Conservation (phyloP, 2,329 filamentous ascomycete genomes). For the Emericellopsis atlantica region DNA sequence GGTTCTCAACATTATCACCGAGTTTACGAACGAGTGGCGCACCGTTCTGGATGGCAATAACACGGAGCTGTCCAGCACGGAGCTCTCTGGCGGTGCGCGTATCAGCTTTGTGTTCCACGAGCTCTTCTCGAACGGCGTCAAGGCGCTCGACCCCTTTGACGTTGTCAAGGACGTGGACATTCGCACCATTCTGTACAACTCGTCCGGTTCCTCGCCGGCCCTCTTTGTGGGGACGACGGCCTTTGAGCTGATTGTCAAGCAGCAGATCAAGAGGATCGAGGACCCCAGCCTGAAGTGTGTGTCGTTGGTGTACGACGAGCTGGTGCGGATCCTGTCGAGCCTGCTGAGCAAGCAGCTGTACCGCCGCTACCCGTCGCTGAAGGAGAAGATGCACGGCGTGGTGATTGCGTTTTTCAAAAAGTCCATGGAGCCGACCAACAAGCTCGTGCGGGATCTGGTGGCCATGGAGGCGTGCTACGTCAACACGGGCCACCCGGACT, state of each 20-base stretch:
- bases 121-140: conserved; percentile 92
- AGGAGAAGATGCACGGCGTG: conserved; percentile 91
- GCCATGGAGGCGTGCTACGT: conserved; percentile 95
- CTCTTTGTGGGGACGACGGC: conserved; percentile 95
- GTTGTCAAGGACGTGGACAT: conserved; percentile 97
- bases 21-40: conserved; percentile 96
- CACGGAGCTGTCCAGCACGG: conserved; percentile 84
- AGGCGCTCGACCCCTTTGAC: conserved; percentile 95
- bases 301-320: conserved; percentile 90
- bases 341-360: conserved; percentile 82
- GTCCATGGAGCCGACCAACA: conserved; percentile 95
- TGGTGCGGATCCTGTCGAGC: conserved; percentile 88
- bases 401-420: conserved; percentile 97
- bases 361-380: conserved; percentile 82
- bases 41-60: conserved; percentile 95
- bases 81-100: conserved; percentile 91
- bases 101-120: conserved; percentile 99
- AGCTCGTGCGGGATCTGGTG: conserved; percentile 86
- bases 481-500: conserved; percentile 97
- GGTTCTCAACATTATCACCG: conserved; percentile 95
- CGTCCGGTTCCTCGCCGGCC: conserved; percentile 92
- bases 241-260: conserved; percentile 98
- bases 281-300: conserved; percentile 97
- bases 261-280: conserved; percentile 92
- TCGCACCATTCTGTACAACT: conserved; percentile 94